phyloP scores from a whole-genome alignment of 805 yeast species.

The Sporopachydermia lactativora region DNA sequence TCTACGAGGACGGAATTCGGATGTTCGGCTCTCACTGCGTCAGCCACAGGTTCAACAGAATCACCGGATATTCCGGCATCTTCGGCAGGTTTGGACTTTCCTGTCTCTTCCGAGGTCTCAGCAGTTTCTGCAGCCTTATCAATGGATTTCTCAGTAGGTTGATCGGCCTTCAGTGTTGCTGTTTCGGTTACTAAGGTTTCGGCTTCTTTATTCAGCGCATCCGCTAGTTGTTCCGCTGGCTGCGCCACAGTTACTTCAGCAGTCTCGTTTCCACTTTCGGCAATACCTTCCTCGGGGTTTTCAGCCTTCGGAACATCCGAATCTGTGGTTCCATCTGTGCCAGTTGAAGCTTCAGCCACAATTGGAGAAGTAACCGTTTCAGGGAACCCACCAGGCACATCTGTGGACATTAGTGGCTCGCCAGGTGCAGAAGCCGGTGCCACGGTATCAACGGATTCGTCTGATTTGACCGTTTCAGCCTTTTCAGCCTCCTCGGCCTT shows the following conservation, averaged over 20 bases:
- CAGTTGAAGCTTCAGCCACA: no score
- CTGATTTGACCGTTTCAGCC: slow-evolving; percentile 4
- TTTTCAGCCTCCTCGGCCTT: slow-evolving; percentile 6
- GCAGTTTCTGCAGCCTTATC: slow-evolving; percentile 27
- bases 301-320: no score
- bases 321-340: no score
- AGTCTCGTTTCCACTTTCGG: slow-evolving; percentile 35
- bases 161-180: slow-evolving; percentile 2
- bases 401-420: slow-evolving; percentile 9
- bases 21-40: no score
- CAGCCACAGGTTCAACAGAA: slow-evolving; percentile 7
- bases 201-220: no score
- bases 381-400: slow-evolving; percentile 1
- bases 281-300: slow-evolving; percentile 1
- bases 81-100: slow-evolving; percentile 5
- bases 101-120: slow-evolving; percentile 12
- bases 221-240: no score
- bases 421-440: slow-evolving; percentile 8
- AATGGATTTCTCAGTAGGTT: slow-evolving; percentile 6
- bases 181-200: no score
- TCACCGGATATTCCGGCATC: slow-evolving; percentile 7
- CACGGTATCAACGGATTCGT: slow-evolving; percentile 2
- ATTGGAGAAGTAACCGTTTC: neutral
- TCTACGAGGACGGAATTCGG: no score
- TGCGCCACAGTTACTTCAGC: slow-evolving; percentile 21